Percentiles rank a stretch among this genome's conserved stretches.
Conservation (phyloP, 495 filamentous ascomycete species). For the Rhypophila decipiens region DNA sequence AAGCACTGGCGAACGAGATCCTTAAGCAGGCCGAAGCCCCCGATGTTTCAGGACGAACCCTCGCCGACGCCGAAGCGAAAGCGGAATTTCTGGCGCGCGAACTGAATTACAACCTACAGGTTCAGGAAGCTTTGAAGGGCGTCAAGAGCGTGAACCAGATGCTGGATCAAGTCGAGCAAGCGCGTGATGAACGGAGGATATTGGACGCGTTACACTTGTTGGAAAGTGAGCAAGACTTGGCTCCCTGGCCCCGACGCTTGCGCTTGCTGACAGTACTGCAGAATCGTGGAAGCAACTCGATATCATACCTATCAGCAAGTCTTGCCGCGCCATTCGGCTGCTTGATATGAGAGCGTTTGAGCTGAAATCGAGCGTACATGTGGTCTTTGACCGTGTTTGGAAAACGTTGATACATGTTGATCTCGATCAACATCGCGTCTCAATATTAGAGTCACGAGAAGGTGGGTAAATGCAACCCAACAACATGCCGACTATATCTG, state of each 20-base stretch:
- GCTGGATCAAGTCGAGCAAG: conserved; percentile 47
- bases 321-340: conserved; percentile 41
- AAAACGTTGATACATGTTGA: conserved; percentile 51
- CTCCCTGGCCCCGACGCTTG: not conserved
- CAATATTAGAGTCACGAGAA: conserved; percentile 38
- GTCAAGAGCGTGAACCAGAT: conserved; percentile 48
- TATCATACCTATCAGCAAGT: conserved; percentile 36
- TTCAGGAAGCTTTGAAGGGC: conserved; percentile 55
- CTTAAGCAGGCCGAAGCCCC: conserved; percentile 63
- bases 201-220: conserved; percentile 45
- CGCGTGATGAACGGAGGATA: conserved; percentile 40
- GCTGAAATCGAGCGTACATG: conserved; percentile 52
- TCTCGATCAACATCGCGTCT: conserved; percentile 37
- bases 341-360: conserved; percentile 44
- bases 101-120: conserved; percentile 64
- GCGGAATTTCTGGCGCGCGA: conserved; percentile 67
- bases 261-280: conserved; percentile 12
- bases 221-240: conserved; percentile 31
- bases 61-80: conserved; percentile 63
- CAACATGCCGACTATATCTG: not conserved
- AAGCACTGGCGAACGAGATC: conserved; percentile 67
- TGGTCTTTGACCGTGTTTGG: conserved; percentile 52
- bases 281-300: conserved; percentile 43
- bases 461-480: conserved; percentile 21
- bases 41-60: conserved; percentile 48